Conservation (phyloP, 1,139 yeast genomes). For the Candida sanyaensis region DNA sequence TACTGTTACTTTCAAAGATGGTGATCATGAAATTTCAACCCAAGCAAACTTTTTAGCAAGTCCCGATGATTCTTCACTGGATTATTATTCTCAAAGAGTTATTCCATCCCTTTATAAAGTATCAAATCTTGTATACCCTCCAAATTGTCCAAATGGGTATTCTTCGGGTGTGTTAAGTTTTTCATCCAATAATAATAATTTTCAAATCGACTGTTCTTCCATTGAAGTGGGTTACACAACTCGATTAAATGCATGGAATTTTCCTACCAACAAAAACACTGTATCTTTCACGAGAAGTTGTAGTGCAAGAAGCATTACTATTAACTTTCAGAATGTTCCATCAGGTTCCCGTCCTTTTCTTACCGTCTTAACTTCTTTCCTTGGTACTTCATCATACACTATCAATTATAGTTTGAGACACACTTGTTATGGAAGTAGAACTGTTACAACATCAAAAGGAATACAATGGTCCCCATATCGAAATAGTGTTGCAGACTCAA, state of each 20-base stretch:
- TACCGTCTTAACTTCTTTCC: conserved; percentile 11
- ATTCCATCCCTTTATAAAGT: too few species aligned
- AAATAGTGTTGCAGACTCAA: conserved; percentile 18
- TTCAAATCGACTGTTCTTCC: conserved; percentile 21
- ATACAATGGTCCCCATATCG: conserved; percentile 12
- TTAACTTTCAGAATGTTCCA: conserved; percentile 24
- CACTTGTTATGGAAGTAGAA: background rate
- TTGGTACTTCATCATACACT: conserved; percentile 8
- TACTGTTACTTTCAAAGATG: conserved; percentile 29
- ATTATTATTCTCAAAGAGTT: background rate
- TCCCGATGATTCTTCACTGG: background rate
- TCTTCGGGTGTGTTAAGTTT: conserved; percentile 22
- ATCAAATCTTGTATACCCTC: conserved; percentile 14
- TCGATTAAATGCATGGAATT: conserved; percentile 23
- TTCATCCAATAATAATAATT: conserved; percentile 5
- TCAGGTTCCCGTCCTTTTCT: conserved; percentile 32
- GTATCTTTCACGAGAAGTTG: conserved; percentile 17
- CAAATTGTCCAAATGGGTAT: conserved; percentile 24
- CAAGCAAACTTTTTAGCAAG: conserved; percentile 16
- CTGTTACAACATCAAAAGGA: background rate
- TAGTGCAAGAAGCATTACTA: conserved; percentile 11
- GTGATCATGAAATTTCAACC: conserved; percentile 19
- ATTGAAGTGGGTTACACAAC: conserved; percentile 23
- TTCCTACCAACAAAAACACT: conserved; percentile 14
- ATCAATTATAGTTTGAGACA: conserved; percentile 7